Evolutionary conservation across 306 rosid species (phyloP).

Genomic region (Inga laurina): DNA sequence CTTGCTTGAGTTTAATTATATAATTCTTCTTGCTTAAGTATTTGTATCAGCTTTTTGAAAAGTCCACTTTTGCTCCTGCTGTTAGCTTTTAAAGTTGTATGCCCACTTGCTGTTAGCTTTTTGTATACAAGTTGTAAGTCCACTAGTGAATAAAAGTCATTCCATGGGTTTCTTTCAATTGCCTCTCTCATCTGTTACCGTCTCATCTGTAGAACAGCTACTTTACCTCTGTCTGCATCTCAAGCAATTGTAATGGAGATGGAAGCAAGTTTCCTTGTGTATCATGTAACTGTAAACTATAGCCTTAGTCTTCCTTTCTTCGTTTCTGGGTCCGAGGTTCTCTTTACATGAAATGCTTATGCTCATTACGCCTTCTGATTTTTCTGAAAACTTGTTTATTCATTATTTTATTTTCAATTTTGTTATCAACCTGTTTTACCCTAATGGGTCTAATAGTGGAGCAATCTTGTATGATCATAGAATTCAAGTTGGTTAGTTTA

Average conservation of each 20-base stretch:
- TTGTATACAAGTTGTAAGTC: too few species aligned
- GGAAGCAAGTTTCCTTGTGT: constrained; percentile 34
- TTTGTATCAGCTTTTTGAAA: too few species aligned
- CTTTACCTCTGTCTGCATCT: constrained; percentile 30
- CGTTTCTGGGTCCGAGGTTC: constrained; percentile 21
- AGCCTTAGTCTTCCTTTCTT: constrained; percentile 26
- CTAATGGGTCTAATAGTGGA: background rate
- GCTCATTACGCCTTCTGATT: background rate
- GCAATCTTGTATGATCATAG: too few species aligned
- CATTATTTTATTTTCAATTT: background rate
- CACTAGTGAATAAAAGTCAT: constrained; percentile 49
- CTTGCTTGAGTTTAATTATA: too few species aligned
- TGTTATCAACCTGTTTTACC: background rate
- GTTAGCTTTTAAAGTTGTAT: too few species aligned
- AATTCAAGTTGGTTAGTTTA: too few species aligned
- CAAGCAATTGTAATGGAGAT: constrained; percentile 40
- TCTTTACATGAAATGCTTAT: constrained; percentile 22
- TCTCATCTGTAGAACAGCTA: constrained; percentile 30
- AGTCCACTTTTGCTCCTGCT: too few species aligned
- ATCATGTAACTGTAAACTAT: constrained; percentile 38
- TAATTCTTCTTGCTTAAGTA: too few species aligned
- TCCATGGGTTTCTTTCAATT: constrained; percentile 19
- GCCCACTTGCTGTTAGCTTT: too few species aligned
- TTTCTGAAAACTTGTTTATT: constrained; percentile 18
- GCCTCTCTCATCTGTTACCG: constrained; percentile 2